Evolutionary conservation across 202 grass and related monocot species (phyloP), one percentile per base, ranked within the genome.

Genomic region (Carex arenaria): DNA sequence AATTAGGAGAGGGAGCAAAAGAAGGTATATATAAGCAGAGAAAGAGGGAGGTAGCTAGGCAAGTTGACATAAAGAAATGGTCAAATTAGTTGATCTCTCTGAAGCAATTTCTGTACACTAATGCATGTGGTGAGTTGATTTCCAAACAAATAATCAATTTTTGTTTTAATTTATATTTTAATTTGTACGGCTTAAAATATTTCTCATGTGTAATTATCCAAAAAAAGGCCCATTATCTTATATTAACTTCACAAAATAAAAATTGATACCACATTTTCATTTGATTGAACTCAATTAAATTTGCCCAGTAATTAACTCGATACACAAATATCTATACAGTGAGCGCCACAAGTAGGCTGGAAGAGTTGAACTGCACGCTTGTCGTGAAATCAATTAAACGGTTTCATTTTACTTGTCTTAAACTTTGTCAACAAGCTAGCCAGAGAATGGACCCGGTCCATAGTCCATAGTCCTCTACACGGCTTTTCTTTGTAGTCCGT

Each of bases 361-460:
- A 36, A 9, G 34, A 60, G 22, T 80, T 40, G 14, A 79, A 61
- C 5, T 67, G 17, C 19, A 17, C 0, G 5, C 36, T 38, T 38
- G 36, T 38, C 5, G 36, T 38, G 2, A 38, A 3, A 36, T 36
- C 34, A 62, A 61, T 42, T 63, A 80, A 80, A 80, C 77, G 56
- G 56, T 80, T 80, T 63, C 77, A 80, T 63, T 80, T 80, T 26
- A 68, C 65, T 68, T 68, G 0, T 45, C 20, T 9, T 63, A 63
- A 61, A 20, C 77, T 80, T 61, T 47, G 36, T 7, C 4, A 71
- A 45, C 59, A 52, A 59, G 32, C 59, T 30, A 59, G 32, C 19
- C 62, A 61, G 54, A 62, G 38, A 5, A 0, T 61, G 61, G 77
- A 80, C 77, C 38, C 30, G 77, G 77, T 80, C 55, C 55, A 80